Base-by-base conservation (phyloP, 371 early-diverging fungal genomes). In the Cladochytrium tenue region DNA sequence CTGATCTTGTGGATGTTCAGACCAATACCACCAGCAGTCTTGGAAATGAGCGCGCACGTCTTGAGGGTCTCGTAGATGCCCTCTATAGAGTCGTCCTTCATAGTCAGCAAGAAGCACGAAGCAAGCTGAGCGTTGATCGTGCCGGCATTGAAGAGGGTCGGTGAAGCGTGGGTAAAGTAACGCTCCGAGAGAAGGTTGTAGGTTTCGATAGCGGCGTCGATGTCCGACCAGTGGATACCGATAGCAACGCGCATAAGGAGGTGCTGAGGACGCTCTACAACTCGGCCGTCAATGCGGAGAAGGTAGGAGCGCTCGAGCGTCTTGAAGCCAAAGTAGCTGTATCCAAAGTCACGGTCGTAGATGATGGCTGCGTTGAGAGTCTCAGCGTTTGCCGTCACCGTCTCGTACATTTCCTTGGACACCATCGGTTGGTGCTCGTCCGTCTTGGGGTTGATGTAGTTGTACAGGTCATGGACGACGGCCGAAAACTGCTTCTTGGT, bases 271-370 rank as follows among this genome's bases (percentile, higher is more conserved):
- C 99, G 88, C 77, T 99, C 99, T 1, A 93, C 94, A 35, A 89
- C 80, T 68, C 85, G 82, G 43, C 90, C 89, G 63, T 92, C 86
- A 73, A 96, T 89, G 66, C 90, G 87, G 63, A 99, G 80, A 51
- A 99, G 84, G 75, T 99, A 99, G 31, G 94, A 93, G 31, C 96
- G 92, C 76, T 96, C 95, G 25, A 99, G 88, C 0, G 99, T 99
- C 82, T 97, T 97, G 87, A 99, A 95, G 10, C 99, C 99, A 88
- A 99, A 99, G 83, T 90, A 99, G 80, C 92, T 95, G 84, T 97
- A 96, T 66, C 89, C 89, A 76, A 90, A 98, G 76, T 99, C 99
- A 72, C 98, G 91, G 57, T 94, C 91, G 75, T 95, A 93, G 70
- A 94, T 90, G 64, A 99, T 93, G 64, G 94, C 92, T 15, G 89